Evolutionary conservation across 192 early-diverging fungal species (phyloP).

Genomic region (Entophlyctis luteolus): DNA sequence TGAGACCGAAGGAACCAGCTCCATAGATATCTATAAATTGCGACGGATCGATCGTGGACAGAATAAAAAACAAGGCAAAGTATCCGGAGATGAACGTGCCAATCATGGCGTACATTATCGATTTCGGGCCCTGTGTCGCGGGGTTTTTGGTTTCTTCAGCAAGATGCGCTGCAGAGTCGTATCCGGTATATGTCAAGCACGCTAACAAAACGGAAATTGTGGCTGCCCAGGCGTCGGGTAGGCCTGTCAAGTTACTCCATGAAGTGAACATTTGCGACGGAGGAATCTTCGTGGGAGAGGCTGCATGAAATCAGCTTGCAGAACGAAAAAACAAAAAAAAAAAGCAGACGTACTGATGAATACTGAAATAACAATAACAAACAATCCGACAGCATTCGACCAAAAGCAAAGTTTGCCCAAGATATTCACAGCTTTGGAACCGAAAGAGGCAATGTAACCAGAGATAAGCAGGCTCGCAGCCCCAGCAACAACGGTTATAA

Average conservation of each 20-base stretch:
- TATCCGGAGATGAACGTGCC: slow-evolving; percentile 23
- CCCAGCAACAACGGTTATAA: slow-evolving; percentile 15
- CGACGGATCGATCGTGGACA: slow-evolving; percentile 17
- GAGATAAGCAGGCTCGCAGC: neutral
- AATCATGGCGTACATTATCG: slow-evolving; percentile 9
- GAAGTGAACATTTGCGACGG: neutral
- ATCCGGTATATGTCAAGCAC: slow-evolving; percentile 24
- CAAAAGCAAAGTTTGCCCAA: slow-evolving; percentile 24
- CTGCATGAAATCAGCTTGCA: neutral
- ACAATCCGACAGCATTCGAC: slow-evolving; percentile 13
- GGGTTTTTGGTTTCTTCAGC: slow-evolving; percentile 27
- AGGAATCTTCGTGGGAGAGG: slow-evolving; percentile 14
- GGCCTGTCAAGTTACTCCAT: slow-evolving; percentile 26
- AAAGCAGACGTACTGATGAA: slow-evolving; percentile 19
- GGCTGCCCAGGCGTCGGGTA: slow-evolving; percentile 23
- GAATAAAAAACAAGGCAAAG: slow-evolving; percentile 26
- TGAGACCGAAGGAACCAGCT: slow-evolving; percentile 10
- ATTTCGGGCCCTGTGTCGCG: slow-evolving; percentile 13
- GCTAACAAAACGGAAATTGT: slow-evolving; percentile 23
- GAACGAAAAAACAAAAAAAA: neutral
- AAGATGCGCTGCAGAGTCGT: slow-evolving; percentile 24
- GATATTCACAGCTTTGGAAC: slow-evolving; percentile 1
- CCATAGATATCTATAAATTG: neutral
- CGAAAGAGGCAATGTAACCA: slow-evolving; percentile 9
- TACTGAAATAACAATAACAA: slow-evolving; percentile 15